These are phyloP conservation scores for Nakazawaea ishiwadae DNA, from an alignment of 805 yeast genomes.

Conservation along the genomic window DNA sequence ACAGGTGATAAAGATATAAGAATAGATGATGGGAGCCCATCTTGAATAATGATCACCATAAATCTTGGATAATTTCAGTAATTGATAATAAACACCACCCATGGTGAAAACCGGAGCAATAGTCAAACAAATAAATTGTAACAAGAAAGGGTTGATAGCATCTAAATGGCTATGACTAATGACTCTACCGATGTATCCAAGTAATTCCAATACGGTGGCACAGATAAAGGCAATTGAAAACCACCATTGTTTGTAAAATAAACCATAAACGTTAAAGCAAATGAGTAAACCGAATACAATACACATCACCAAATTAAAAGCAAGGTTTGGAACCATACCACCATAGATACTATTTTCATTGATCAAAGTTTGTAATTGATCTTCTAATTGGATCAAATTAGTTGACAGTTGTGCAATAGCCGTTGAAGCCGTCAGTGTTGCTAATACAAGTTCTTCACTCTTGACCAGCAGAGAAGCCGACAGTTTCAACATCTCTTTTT, in stretches of 20 bases:
- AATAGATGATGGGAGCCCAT: conserved; percentile 52
- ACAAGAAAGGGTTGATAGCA: conserved; percentile 39
- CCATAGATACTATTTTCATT: not conserved
- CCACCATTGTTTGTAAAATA: conserved; percentile 56
- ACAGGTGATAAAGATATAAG: conserved; percentile 61
- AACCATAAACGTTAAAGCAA: conserved; percentile 39
- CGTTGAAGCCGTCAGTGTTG: too few relatives aligned
- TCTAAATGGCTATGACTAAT: conserved; percentile 33
- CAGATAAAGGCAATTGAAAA: conserved; percentile 50
- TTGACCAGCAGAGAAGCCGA: too few relatives aligned
- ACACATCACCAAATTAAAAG: conserved; percentile 57
- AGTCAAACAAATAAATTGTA: conserved; percentile 67
- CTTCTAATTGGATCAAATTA: not conserved
- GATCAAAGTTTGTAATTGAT: too few relatives aligned
- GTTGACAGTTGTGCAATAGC: not conserved
- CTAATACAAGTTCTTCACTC: too few relatives aligned
- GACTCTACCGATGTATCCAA: conserved; percentile 64
- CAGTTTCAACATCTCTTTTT: too few relatives aligned
- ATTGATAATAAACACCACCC: conserved; percentile 73
- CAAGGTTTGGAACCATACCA: conserved; percentile 44
- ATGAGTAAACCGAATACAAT: conserved; percentile 45
- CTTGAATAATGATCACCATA: conserved; percentile 52
- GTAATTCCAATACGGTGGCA: conserved; percentile 56
- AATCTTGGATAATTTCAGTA: conserved; percentile 62
- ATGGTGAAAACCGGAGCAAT: conserved; percentile 79